A percentile compares a stretch with the other conserved stretches of the same genome.
phyloP scores from a whole-genome alignment of 1,284 basidiomycete species.

The Heimioporus punctisporus region DNA sequence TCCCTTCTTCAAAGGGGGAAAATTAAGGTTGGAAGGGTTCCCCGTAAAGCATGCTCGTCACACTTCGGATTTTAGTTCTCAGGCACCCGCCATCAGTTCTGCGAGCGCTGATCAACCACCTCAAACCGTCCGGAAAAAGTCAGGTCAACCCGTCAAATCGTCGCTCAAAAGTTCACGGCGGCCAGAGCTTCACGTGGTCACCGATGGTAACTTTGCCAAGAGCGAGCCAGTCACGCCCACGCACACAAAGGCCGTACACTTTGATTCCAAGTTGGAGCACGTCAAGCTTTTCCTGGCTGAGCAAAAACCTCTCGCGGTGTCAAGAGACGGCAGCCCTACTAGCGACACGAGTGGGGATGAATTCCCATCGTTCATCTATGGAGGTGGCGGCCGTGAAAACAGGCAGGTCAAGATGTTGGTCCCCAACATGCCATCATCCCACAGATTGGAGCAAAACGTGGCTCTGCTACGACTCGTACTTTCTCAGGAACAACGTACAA shows the following conservation, averaged over 20 bases:
- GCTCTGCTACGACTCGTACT: constrained; percentile 58
- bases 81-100: constrained; percentile 11
- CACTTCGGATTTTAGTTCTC: constrained; percentile 36
- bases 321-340: constrained; percentile 88
- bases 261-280: constrained; percentile 89
- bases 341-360: constrained; percentile 80
- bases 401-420: constrained; percentile 51
- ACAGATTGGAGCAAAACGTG: constrained; percentile 43
- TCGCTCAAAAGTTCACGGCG: constrained; percentile 80
- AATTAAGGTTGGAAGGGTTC: constrained; percentile 28
- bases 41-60: constrained; percentile 20
- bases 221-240: constrained; percentile 64
- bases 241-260: constrained; percentile 86
- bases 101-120: constrained; percentile 13
- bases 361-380: constrained; percentile 66
- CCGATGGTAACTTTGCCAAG: constrained; percentile 46
- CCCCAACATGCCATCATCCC: constrained; percentile 50
- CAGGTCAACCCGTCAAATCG: constrained; percentile 90
- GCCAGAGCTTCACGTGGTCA: constrained; percentile 51
- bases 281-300: constrained; percentile 94
- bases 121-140: constrained; percentile 74
- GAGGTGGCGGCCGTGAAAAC: constrained; percentile 41
- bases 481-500: constrained; percentile 57
- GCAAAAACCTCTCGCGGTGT: constrained; percentile 94
- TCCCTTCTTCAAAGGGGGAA: constrained; percentile 18